Percentiles rank a stretch among this genome's conserved stretches.
phyloP scores from a whole-genome alignment of 2,329 filamentous ascomycete genomes.

The Penicillium sp. region DNA sequence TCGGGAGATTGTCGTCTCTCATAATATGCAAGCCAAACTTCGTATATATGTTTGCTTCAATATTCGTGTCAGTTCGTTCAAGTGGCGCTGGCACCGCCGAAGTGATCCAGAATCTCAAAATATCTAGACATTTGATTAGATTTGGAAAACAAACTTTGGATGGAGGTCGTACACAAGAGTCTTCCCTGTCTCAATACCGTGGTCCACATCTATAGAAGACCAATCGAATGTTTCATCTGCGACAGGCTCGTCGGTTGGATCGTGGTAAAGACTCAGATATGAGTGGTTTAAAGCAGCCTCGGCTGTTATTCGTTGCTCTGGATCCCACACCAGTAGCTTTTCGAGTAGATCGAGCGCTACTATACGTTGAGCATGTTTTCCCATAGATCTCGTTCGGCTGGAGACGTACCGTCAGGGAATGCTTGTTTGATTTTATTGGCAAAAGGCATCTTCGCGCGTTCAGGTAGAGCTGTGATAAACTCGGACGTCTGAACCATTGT shows the following conservation, averaged over 20 bases:
- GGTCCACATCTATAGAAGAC: slow-evolving; percentile 97
- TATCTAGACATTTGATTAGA: neutral
- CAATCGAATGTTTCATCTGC: slow-evolving; percentile 98
- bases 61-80: neutral
- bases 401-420: slow-evolving; percentile 72
- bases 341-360: slow-evolving; percentile 90
- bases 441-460: slow-evolving; percentile 78
- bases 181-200: slow-evolving; percentile 98
- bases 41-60: neutral
- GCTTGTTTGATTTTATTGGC: slow-evolving; percentile 92
- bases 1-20: neutral
- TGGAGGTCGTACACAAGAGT: slow-evolving; percentile 87
- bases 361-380: neutral
- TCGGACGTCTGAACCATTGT: slow-evolving; percentile 86
- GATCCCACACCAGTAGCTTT: slow-evolving; percentile 96
- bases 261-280: slow-evolving; percentile 95
- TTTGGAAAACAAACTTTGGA: neutral
- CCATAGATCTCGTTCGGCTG: slow-evolving; percentile 5
- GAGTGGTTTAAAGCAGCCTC: slow-evolving; percentile 84
- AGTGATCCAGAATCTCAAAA: slow-evolving; percentile 2
- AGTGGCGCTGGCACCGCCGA: neutral
- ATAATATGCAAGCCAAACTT: neutral
- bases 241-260: slow-evolving; percentile 92
- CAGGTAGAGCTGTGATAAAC: slow-evolving; percentile 62
- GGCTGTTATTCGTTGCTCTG: slow-evolving; percentile 88